Evolutionary conservation across 768 basidiomycete genomes (phyloP).

Genomic region (Kwoniella sp.): DNA sequence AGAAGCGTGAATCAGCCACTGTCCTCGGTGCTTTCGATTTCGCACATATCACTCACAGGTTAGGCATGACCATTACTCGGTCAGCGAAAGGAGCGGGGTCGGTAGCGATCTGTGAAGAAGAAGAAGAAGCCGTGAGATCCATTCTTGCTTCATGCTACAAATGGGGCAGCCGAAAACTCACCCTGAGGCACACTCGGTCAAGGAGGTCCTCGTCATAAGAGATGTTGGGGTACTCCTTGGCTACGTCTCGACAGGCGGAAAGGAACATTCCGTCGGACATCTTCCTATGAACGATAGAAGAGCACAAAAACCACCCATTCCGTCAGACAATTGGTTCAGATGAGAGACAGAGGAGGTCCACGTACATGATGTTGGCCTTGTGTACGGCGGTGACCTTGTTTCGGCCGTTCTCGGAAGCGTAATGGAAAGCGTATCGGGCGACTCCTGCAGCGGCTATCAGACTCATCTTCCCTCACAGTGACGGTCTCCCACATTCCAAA

Average conservation of each 20-base stretch:
- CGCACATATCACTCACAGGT: conserved; percentile 82
- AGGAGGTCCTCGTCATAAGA: conserved; percentile 95
- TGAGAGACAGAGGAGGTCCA: conserved; percentile 10
- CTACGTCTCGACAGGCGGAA: conserved; percentile 92
- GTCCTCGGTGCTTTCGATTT: too few species aligned
- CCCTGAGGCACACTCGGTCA: conserved; percentile 93
- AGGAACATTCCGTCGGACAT: conserved; percentile 99
- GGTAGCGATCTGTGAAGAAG: conserved; percentile 69
- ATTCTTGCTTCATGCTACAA: background rate
- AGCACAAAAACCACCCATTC: background rate
- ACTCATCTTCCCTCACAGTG: background rate
- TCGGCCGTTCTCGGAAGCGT: conserved; percentile 83
- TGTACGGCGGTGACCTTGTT: conserved; percentile 97
- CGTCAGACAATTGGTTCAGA: conserved; percentile 2
- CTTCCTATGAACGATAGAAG: conserved; percentile 68
- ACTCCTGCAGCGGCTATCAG: conserved; percentile 58
- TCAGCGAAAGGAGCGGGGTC: conserved; percentile 92
- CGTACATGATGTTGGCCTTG: conserved; percentile 98
- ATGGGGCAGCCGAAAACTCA: conserved; percentile 50
- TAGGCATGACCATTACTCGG: conserved; percentile 99
- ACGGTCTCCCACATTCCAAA: background rate
- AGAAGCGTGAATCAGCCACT: conserved; percentile 2
- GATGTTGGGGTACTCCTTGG: conserved; percentile 91
- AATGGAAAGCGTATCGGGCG: conserved; percentile 97
- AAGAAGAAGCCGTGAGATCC: background rate